phyloP scores from a whole-genome alignment of 495 filamentous ascomycete species.

The Penicillium goetzii region DNA sequence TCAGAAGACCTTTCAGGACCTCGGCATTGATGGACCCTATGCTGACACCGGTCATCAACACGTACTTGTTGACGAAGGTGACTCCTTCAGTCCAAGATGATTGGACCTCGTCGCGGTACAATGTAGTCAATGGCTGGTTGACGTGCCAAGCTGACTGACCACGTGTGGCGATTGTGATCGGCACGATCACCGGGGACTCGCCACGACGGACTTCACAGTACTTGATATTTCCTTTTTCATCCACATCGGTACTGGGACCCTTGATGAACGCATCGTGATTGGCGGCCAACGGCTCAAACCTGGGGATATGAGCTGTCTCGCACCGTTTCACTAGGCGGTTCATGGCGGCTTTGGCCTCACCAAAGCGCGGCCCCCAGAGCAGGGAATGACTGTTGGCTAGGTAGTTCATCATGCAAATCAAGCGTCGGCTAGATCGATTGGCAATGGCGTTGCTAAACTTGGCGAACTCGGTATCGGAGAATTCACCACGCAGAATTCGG shows the following conservation, averaged over 20 bases:
- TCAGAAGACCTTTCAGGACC: constrained; percentile 92
- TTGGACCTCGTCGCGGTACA: constrained; percentile 90
- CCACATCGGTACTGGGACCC: constrained; percentile 9
- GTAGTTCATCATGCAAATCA: constrained; percentile 7
- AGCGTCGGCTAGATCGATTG: not conserved
- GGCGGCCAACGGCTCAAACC: constrained; percentile 9
- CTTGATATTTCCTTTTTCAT: constrained; percentile 7
- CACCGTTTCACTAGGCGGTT: constrained; percentile 1
- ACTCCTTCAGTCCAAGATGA: constrained; percentile 94
- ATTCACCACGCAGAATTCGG: not conserved
- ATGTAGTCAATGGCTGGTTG: not conserved
- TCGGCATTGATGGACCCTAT: constrained; percentile 98
- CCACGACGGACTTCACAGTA: constrained; percentile 8
- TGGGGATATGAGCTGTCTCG: constrained; percentile 1
- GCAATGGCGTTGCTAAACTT: constrained; percentile 70
- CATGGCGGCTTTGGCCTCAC: not conserved
- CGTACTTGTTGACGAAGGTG: constrained; percentile 92
- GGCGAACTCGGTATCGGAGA: not conserved
- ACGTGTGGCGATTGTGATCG: constrained; percentile 6
- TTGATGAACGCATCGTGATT: constrained; percentile 11
- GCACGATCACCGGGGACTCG: not conserved
- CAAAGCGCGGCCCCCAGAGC: not conserved
- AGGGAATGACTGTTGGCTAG: not conserved
- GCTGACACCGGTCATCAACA: constrained; percentile 96
- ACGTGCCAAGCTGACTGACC: constrained; percentile 78